phyloP scores from a whole-genome alignment of 2,329 filamentous ascomycete genomes.

The Botryosphaeria agaves region DNA sequence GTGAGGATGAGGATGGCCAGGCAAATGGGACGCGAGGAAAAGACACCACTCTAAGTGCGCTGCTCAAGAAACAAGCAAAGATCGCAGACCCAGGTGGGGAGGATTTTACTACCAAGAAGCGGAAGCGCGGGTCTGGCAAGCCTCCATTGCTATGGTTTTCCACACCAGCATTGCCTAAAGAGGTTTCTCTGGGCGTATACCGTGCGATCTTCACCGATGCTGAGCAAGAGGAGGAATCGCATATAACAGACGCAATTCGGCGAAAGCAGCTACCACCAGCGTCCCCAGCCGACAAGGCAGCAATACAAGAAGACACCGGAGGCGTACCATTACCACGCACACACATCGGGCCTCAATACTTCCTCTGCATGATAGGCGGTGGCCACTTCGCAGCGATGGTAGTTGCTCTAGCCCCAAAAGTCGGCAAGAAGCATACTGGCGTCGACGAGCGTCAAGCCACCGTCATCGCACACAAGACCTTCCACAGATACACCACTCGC shows the following conservation, averaged over 20 bases:
- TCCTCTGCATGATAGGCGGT: conserved; percentile 96
- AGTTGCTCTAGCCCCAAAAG: conserved; percentile 68
- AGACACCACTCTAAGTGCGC: conserved; percentile 54
- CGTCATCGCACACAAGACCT: conserved; percentile 90
- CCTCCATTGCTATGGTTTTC: conserved; percentile 74
- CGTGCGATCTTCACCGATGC: conserved; percentile 57
- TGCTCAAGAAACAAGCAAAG: conserved; percentile 71
- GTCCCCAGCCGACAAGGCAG: conserved; percentile 19
- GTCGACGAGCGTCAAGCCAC: conserved; percentile 70
- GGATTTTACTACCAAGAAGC: conserved; percentile 28
- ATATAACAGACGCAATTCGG: conserved; percentile 49
- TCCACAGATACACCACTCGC: conserved; percentile 90
- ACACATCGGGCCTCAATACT: conserved; percentile 66
- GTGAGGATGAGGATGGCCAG: conserved; percentile 49
- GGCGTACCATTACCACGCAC: conserved; percentile 39
- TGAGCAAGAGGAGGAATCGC: conserved; percentile 46
- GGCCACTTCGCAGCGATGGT: conserved; percentile 97
- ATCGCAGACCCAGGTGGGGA: conserved; percentile 41
- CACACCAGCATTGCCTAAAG: conserved; percentile 55
- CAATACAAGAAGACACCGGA: conserved; percentile 30
- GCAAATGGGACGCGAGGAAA: conserved; percentile 29
- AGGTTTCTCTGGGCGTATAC: conserved; percentile 75
- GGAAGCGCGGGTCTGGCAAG: conserved; percentile 41
- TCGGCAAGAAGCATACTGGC: conserved; percentile 50
- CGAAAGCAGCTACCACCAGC: conserved; percentile 61